phyloP scores from a whole-genome alignment of 2,329 filamentous ascomycete species.

The Epichloe sibirici region DNA sequence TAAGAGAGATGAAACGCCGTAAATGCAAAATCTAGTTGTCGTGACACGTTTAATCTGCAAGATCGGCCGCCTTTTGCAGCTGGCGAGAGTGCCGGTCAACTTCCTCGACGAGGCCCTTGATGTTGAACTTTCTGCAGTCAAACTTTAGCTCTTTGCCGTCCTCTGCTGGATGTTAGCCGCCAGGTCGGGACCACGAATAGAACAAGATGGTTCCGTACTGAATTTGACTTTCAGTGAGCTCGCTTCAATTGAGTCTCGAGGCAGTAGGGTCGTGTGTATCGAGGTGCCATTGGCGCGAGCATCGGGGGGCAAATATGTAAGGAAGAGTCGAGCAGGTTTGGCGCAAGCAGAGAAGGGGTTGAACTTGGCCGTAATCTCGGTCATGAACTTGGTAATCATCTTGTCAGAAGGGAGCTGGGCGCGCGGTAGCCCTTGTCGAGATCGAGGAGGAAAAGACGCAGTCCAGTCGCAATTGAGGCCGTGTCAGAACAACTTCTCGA shows the following conservation, averaged over 20 bases:
- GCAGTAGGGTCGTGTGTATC: slow-evolving; percentile 66
- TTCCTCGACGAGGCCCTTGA: slow-evolving; percentile 79
- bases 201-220: slow-evolving; percentile 43
- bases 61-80: slow-evolving; percentile 71
- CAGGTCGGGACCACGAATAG: not conserved
- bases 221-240: slow-evolving; percentile 70
- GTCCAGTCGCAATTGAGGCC: not conserved
- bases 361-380: slow-evolving; percentile 75
- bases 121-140: slow-evolving; percentile 67
- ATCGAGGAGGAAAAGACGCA: not conserved
- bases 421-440: not conserved
- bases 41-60: slow-evolving; percentile 35
- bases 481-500: too few relatives aligned
- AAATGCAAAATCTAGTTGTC: slow-evolving; percentile 16
- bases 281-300: slow-evolving; percentile 62
- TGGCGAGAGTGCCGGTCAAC: slow-evolving; percentile 78
- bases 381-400: slow-evolving; percentile 82
- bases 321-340: slow-evolving; percentile 77
- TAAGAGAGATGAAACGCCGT: slow-evolving; percentile 17
- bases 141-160: slow-evolving; percentile 86
- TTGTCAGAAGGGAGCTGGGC: slow-evolving; percentile 15
- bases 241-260: slow-evolving; percentile 54
- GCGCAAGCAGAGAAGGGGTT: slow-evolving; percentile 77
- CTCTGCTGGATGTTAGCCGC: slow-evolving; percentile 41
- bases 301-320: slow-evolving; percentile 69